Conservation (phyloP, 2,329 filamentous ascomycete species). For the Aspergillus texensis region DNA sequence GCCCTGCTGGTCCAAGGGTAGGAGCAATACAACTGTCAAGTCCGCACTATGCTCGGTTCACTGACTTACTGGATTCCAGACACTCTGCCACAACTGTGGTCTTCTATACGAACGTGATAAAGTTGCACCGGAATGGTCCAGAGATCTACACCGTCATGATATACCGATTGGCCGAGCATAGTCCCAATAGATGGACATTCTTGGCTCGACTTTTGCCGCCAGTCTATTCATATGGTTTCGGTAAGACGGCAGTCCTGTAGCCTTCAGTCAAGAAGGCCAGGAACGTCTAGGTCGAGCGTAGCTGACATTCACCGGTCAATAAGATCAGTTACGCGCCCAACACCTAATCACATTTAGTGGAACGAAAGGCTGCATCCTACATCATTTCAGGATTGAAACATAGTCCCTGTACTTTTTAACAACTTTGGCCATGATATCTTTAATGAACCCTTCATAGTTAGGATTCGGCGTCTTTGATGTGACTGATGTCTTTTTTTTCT, state of each 20-base stretch:
- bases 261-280: neutral
- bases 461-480: conserved; percentile 21
- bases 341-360: neutral
- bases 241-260: neutral
- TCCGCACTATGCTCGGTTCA: neutral
- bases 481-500: conserved; percentile 12
- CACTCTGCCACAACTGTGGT: conserved; percentile 91
- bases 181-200: neutral
- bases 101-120: conserved; percentile 86
- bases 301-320: neutral
- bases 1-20: conserved; percentile 80
- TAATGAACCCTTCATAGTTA: conserved; percentile 27
- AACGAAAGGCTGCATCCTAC: conserved; percentile 2
- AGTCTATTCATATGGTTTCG: neutral
- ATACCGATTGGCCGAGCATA: conserved; percentile 37
- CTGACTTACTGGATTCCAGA: conserved; percentile 52
- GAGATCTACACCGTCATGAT: conserved; percentile 64
- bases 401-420: conserved; percentile 21
- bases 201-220: neutral
- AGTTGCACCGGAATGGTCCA: conserved; percentile 76
- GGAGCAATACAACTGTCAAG: conserved; percentile 39
- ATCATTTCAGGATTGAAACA: conserved; percentile 14
- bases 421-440: conserved; percentile 27
- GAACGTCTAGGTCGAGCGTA: neutral
- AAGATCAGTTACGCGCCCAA: neutral